Percentiles rank a stretch among this genome's conserved stretches.
phyloP scores from a whole-genome alignment of 208 protist species.

The Trypanosoma avium region DNA sequence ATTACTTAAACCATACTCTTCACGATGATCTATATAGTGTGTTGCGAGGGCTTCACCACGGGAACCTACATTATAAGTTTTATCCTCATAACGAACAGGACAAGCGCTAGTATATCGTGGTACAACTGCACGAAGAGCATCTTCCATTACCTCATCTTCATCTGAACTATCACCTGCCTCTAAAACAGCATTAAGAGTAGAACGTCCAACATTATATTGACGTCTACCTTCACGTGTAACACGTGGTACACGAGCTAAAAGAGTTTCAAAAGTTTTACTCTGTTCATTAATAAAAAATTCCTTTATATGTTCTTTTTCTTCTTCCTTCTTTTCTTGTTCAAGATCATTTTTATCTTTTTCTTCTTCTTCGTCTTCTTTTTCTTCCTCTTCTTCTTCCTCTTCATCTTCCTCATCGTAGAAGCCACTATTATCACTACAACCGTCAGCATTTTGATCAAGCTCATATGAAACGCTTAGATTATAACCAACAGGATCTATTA shows the following conservation, averaged over 20 bases:
- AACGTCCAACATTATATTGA: constrained; percentile 80
- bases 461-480: constrained; percentile 31
- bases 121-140: constrained; percentile 79
- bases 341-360: background rate
- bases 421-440: constrained; percentile 7
- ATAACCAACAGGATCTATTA: constrained; percentile 56
- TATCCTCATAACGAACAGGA: constrained; percentile 67
- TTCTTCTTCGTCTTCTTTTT: constrained; percentile 10
- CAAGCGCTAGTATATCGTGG: constrained; percentile 55
- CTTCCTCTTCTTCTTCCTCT: constrained; percentile 28
- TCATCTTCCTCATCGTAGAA: constrained; percentile 15
- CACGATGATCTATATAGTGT: constrained; percentile 72
- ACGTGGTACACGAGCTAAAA: constrained; percentile 25
- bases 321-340: constrained; percentile 1
- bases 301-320: no score
- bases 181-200: constrained; percentile 28
- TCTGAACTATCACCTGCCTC: constrained; percentile 43
- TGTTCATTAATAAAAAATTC: constrained; percentile 1
- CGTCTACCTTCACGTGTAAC: constrained; percentile 56
- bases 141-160: constrained; percentile 73
- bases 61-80: constrained; percentile 84
- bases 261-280: constrained; percentile 1
- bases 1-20: constrained; percentile 63
- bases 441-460: constrained; percentile 12
- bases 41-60: constrained; percentile 37